Evolutionary conservation across 352 stramenopile genomes (phyloP).

Genomic region (Thraustotheca clavata): DNA sequence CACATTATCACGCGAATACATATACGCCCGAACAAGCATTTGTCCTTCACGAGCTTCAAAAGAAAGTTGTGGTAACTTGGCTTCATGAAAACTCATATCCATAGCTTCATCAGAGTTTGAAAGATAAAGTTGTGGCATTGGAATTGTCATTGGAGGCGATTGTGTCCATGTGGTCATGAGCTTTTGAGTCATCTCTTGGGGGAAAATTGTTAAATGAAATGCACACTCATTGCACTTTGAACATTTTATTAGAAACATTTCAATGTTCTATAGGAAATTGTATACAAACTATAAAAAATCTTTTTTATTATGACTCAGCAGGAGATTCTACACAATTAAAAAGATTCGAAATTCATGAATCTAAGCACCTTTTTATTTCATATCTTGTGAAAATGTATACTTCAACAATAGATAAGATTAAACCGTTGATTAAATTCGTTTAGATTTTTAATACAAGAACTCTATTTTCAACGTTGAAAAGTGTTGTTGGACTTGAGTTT

Average conservation of each 20-base stretch:
- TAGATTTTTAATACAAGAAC: neutral
- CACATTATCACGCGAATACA: neutral
- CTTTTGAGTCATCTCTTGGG: too few relatives aligned
- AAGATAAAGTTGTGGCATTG: neutral
- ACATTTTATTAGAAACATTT: neutral
- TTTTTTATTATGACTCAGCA: too few relatives aligned
- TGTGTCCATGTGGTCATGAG: slow-evolving; percentile 6
- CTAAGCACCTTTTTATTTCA: too few relatives aligned
- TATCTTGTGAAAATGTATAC: slow-evolving; percentile 9
- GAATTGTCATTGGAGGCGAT: slow-evolving; percentile 13
- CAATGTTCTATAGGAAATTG: neutral
- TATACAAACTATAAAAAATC: slow-evolving; percentile 4
- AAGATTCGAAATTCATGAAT: neutral
- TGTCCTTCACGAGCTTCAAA: slow-evolving; percentile 15
- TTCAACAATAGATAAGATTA: neutral
- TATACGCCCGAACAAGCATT: slow-evolving; percentile 13
- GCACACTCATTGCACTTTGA: neutral
- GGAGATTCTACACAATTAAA: slow-evolving; percentile 8
- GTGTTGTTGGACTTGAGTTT: neutral
- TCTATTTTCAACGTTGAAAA: slow-evolving; percentile 3
- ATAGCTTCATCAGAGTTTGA: neutral
- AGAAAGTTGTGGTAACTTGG: slow-evolving; percentile 1
- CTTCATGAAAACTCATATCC: neutral
- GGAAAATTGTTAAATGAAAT: neutral
- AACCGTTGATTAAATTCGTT: too few relatives aligned